Conservation (phyloP, 139 green algal species). For the Desmodesmus armatus region DNA sequence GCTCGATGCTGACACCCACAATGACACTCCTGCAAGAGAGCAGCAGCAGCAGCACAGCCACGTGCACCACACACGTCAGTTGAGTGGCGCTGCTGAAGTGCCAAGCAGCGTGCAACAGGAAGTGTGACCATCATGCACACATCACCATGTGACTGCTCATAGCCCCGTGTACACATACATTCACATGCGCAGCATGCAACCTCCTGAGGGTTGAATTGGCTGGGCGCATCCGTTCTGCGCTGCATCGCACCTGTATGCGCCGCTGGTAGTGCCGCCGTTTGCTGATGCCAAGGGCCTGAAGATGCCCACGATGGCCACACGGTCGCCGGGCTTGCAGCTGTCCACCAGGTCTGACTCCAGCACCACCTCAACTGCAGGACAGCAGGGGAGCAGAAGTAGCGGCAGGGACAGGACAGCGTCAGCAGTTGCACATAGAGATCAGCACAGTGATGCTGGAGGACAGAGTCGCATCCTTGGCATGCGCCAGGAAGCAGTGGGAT, state of each 20-base stretch:
- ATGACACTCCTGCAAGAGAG: slow-evolving; percentile 49
- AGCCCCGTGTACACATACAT: neutral
- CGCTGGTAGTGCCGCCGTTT: slow-evolving; percentile 63
- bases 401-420: neutral
- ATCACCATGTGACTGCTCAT: too few species aligned
- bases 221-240: too few species aligned
- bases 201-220: too few species aligned
- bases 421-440: neutral
- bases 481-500: too few species aligned
- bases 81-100: neutral
- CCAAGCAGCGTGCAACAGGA: neutral
- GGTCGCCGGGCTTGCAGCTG: slow-evolving; percentile 94
- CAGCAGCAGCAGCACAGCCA: neutral
- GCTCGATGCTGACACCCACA: slow-evolving; percentile 51
- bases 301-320: slow-evolving; percentile 90
- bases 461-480: neutral
- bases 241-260: slow-evolving; percentile 67
- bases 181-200: neutral
- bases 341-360: slow-evolving; percentile 85
- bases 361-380: slow-evolving; percentile 40
- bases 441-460: too few species aligned
- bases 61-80: neutral
- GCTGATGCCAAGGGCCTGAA: slow-evolving; percentile 88
- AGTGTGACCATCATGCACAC: too few species aligned
- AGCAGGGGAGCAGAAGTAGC: neutral